Evolutionary conservation across 2,329 filamentous ascomycete genomes (phyloP), one percentile per base, ranked within the genome.

Genomic region (Periconia digitata): DNA sequence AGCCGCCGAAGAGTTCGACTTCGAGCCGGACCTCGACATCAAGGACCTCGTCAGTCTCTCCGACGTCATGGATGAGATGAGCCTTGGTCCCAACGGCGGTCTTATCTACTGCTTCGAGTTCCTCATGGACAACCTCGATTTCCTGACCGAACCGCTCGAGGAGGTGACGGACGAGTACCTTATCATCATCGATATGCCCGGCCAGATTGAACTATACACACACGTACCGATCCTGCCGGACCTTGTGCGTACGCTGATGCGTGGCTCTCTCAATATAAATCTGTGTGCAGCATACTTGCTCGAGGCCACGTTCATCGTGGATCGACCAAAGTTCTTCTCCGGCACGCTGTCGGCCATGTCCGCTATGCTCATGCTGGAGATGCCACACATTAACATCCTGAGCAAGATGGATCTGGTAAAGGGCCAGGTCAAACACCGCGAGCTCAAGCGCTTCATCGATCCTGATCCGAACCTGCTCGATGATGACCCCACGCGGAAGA

Each of bases 331-430:
- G 76, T 99, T 95, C 79, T 97, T 99, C 73, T 87, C 94, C 0
- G 94, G 94, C 12, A 96, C 94, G 0, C 78, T 99, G 51, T 94
- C 89, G 67, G 94, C 94, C 56, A 97, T 99, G 94, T 95, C 89
- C 64, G 92, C 94, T 56, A 99, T 99, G 94, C 85, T 99, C 64
- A 94, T 97, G 90, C 83, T 99, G 54, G 94, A 97, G 74, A 85
- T 97, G 56, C 94, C 94, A 4, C 94, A 99, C 69, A 85, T 99
- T 67, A 99, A 99, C 70, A 87, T 99, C 51, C 77, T 99, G 47
- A 95, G 88, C 67, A 99, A 99, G 76, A 97, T 97, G 92, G 94
- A 99, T 70, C 82, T 97, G 52, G 85, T 97, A 58, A 94, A 94
- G 70, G 90, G 89, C 34, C 89, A 94, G 72, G 83, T 97, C 21